These are phyloP conservation scores for Thermomucor indicae-seudaticae DNA, from an alignment of 371 early-diverging fungal genomes.

Conservation along the genomic window DNA sequence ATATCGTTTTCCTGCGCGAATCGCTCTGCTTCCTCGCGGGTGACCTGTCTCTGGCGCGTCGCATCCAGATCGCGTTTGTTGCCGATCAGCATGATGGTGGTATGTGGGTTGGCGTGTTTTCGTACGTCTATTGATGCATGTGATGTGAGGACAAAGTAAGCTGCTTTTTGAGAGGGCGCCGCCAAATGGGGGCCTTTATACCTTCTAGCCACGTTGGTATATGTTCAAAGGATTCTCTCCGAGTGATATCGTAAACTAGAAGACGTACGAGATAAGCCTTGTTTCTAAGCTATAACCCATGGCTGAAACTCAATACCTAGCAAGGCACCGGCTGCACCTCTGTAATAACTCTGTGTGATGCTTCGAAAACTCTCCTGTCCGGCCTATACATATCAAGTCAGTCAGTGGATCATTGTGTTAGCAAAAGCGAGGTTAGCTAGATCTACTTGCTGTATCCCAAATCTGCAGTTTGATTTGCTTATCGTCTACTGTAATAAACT, in stretches of 20 bases:
- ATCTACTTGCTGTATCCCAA: slow-evolving; percentile 95
- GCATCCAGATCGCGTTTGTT: slow-evolving; percentile 89
- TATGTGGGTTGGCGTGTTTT: slow-evolving; percentile 87
- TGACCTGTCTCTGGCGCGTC: slow-evolving; percentile 74
- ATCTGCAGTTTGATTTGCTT: slow-evolving; percentile 94
- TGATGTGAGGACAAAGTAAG: background rate
- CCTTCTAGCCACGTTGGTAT: slow-evolving; percentile 92
- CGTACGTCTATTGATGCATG: slow-evolving; percentile 52
- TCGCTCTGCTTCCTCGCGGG: slow-evolving; percentile 82
- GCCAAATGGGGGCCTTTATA: too few relatives aligned
- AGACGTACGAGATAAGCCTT: background rate
- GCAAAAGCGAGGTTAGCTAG: background rate
- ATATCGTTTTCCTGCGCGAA: slow-evolving; percentile 87
- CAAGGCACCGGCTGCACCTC: slow-evolving; percentile 93
- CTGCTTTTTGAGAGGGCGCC: background rate
- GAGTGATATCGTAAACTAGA: slow-evolving; percentile 77
- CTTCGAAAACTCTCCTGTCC: slow-evolving; percentile 96
- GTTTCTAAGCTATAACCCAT: background rate
- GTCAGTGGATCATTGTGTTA: slow-evolving; percentile 12
- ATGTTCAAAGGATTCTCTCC: slow-evolving; percentile 88
- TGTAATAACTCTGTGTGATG: slow-evolving; percentile 95
- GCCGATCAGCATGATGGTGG: slow-evolving; percentile 89
- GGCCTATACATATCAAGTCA: slow-evolving; percentile 49
- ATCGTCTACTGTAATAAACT: slow-evolving; percentile 71
- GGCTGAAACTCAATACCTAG: slow-evolving; percentile 1